Evolutionary conservation across 108 stramenopile genomes (phyloP), one percentile per base, ranked within the genome.

Genomic region (Skeletonema marinoi): DNA sequence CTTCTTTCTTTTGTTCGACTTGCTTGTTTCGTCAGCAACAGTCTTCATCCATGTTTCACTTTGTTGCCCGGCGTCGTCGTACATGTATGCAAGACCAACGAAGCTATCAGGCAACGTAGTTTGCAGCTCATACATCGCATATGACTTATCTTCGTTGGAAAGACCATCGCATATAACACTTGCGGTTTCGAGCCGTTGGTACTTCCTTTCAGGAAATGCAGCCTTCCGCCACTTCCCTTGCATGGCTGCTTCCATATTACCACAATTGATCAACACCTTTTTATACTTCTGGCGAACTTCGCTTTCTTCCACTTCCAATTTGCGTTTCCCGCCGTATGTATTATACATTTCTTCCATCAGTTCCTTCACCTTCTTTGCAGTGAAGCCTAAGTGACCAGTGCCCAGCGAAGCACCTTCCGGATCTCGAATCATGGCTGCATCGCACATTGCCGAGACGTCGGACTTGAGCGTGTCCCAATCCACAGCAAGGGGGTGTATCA

Each of bases 1-100:
- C 32, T 82, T 80, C 60, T 62, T 81, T 71, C 56, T 59, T 46
- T 56, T 11, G 32, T 73, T 83, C 19, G 48, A 69, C 14, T 83
- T 77, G 38, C 66, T 79, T 14, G 86, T 78, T 60, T 87, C 89
- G 54, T 84, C 80, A 16, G 88, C 73, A 32, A 96, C 82, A 16
- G 89, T 88, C 60, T 93, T 93, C 95, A 96, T 96, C 95, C 95
- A 96, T 30, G 84, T 89, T 70, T 96, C 95, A 67, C 88, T 88
- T 32, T 68, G 73, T 65, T 95, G 88, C 9, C 89, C 91, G 36
- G 85, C 89, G 41, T 93, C 95, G 73, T 91, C 88, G 64, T 91
- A 93, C 7, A 79, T 89, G 83, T 96, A 93, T 2, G 90, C 79
- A 29, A 92, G 65, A 60, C 92, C 92, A 59, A 96, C 85, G 71